Conservation (phyloP, 1,139 yeast species). For the Saccharomyces hybrid region DNA sequence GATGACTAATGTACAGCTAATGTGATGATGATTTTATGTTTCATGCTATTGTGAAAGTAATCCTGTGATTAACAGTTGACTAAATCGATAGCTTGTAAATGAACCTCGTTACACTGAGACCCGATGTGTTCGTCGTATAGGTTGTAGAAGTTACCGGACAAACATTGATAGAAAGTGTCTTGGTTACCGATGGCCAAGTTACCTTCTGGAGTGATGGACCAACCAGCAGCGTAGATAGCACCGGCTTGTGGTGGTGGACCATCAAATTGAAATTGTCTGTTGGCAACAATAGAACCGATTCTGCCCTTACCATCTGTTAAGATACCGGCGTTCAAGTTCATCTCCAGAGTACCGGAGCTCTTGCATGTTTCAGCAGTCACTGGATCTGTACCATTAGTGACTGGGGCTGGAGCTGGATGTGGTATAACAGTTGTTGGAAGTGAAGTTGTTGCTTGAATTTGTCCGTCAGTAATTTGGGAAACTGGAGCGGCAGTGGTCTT, state of each 20-base stretch:
- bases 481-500: constrained; percentile 7
- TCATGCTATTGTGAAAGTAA: neutral
- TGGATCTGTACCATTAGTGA: constrained; percentile 30
- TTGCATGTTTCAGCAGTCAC: constrained; percentile 40
- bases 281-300: constrained; percentile 77
- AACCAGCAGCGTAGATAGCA: constrained; percentile 78
- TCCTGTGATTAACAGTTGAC: constrained; percentile 43
- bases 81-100: constrained; percentile 58
- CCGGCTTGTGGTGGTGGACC: constrained; percentile 93
- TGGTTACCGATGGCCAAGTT: constrained; percentile 62
- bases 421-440: constrained; percentile 72
- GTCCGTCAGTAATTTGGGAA: constrained; percentile 10
- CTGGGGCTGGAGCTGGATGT: constrained; percentile 44
- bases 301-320: constrained; percentile 61
- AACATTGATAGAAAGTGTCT: constrained; percentile 69
- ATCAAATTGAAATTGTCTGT: constrained; percentile 84
- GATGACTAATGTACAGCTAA: neutral
- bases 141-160: constrained; percentile 78
- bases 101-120: constrained; percentile 57
- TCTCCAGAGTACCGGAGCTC: constrained; percentile 44
- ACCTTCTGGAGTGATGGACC: constrained; percentile 63
- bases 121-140: constrained; percentile 66
- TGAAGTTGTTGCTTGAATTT: constrained; percentile 8
- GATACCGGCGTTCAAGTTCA: constrained; percentile 47
- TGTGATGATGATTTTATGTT: neutral